Conservation (phyloP, 1,284 basidiomycete genomes). For the Rhodotorula sp. region DNA sequence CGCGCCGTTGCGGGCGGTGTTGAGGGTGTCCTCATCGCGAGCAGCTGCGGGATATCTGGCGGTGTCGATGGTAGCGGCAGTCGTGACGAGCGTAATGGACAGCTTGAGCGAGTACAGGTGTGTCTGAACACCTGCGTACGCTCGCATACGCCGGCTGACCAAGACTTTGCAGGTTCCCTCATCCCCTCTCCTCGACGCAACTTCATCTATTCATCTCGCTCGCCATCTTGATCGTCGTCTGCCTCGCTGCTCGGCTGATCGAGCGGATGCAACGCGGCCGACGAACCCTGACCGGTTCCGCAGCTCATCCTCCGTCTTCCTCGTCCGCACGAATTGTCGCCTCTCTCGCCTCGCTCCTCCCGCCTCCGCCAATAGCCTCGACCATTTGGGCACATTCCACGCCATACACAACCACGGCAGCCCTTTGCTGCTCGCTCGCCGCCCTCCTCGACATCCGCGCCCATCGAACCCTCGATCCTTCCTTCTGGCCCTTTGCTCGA, state of each 20-base stretch:
- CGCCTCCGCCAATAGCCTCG: not conserved
- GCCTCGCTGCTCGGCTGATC: not conserved
- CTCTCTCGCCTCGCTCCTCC: not conserved
- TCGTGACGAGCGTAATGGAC: not conserved
- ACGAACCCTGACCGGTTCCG: not conserved
- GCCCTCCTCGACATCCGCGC: not conserved
- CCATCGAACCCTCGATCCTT: not conserved
- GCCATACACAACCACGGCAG: not conserved
- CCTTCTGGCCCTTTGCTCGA: conserved; percentile 2
- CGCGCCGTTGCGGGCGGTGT: not conserved
- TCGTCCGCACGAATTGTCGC: not conserved
- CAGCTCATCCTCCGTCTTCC: not conserved
- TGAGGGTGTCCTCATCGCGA: not conserved
- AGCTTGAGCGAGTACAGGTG: conserved; percentile 11
- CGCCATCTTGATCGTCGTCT: not conserved
- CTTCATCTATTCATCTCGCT: conserved; percentile 7
- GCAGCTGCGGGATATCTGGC: not conserved
- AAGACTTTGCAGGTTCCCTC: not conserved
- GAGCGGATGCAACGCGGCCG: not conserved
- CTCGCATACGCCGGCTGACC: not conserved
- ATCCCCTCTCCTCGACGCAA: conserved; percentile 1
- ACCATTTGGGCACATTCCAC: not conserved
- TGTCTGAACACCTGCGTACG: not conserved
- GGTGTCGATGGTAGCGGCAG: not conserved
- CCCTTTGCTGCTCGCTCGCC: not conserved